Conservation (phyloP, 345 rosid species). For the Murraya paniculata region DNA sequence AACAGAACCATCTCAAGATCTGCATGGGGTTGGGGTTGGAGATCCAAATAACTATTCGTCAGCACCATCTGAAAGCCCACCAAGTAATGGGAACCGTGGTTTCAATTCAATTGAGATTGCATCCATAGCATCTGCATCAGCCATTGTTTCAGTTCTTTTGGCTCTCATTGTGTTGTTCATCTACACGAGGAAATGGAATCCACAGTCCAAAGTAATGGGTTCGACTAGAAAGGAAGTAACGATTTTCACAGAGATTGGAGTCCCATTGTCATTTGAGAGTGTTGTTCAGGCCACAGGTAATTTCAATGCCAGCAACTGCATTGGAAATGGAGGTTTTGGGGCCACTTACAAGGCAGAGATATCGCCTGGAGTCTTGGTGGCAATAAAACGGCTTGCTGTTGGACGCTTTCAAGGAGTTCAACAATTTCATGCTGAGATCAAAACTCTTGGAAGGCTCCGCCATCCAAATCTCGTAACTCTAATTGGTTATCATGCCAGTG, state of each 20-base stretch:
- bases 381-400: conserved; percentile 50
- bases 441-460: conserved; percentile 48
- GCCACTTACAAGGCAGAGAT: conserved; percentile 61
- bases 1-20: conserved; percentile 26
- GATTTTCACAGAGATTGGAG: conserved; percentile 47
- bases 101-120: conserved; percentile 57
- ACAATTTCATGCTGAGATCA: conserved; percentile 56
- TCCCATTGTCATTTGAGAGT: conserved; percentile 43
- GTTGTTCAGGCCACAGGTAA: conserved; percentile 51
- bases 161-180: conserved; percentile 43
- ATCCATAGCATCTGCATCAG: conserved; percentile 51
- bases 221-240: conserved; percentile 44
- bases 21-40: conserved; percentile 6
- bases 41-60: conserved; percentile 15
- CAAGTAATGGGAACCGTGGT: conserved; percentile 6
- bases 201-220: conserved; percentile 24
- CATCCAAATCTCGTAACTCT: conserved; percentile 56
- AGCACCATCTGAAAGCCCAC: conserved; percentile 20
- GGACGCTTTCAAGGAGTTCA: conserved; percentile 56
- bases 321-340: conserved; percentile 64
- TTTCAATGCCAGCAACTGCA: conserved; percentile 53
- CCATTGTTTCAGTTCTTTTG: conserved; percentile 52
- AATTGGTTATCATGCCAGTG: conserved; percentile 61
- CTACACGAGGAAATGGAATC: conserved; percentile 40
- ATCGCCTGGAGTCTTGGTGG: conserved; percentile 41